Evolutionary conservation across 106 monocot genomes (phyloP), one percentile per base, ranked within the genome.

Genomic region (Allium cepa): DNA sequence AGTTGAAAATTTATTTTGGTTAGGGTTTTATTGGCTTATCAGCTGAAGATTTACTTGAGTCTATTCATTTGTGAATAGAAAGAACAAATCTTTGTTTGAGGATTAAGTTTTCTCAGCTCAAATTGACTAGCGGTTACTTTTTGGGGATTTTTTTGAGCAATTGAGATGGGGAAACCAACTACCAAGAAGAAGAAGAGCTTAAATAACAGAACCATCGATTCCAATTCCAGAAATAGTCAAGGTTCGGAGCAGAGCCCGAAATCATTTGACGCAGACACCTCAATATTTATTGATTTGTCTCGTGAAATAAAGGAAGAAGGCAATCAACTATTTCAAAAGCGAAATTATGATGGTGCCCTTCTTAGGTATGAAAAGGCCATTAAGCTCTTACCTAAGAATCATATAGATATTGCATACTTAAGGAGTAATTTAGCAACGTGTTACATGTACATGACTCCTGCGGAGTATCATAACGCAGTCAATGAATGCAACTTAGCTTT

Each of bases 281-380:
- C 73, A 14, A 64, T 92, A 67, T 89, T 97, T 63, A 87, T 89
- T 5, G 96, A 89, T 22, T 84, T 89, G 86, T 72, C 96, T 36
- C 50, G 67, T 10, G 88, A 87, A 36, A 52, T 97, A 65, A 92
- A 80, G 70, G 96, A 92, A 65, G 92, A 92, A 53, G 96, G 96
- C 16, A 88, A 88, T 71, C 82, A 60, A 59, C 72, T 84, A 4
- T 89, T 97, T 64, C 96, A 97, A 75, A 89, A 55, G 71, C 75
- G 76, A 60, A 92, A 97, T 27, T 92, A 89, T 63, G 86, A 92
- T 61, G 86, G 80, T 8, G 96, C 96, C 8, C 49, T 89, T 53
- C 69, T 88, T 58, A 88, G 83, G 64, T 97, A 92, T 58, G 96
- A 89, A 53, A 92, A 97, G 57, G 85, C 96, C 10, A 78, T 92